Evolutionary conservation across 768 basidiomycete genomes (phyloP).

Genomic region (Mycena capillaripes): DNA sequence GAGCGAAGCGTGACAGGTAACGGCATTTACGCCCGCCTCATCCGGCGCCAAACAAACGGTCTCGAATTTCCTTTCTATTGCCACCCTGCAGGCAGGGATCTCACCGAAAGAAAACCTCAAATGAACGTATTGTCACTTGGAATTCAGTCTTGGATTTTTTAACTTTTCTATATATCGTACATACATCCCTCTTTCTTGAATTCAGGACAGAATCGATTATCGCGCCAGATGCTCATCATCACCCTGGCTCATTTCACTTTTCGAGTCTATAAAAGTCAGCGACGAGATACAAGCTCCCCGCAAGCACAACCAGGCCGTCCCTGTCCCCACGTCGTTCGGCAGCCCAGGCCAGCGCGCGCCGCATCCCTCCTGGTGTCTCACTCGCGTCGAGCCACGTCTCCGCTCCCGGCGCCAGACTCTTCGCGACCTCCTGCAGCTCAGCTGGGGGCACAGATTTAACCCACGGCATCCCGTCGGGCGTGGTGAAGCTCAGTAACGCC

Average conservation of each 20-base stretch:
- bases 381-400: slow-evolving; percentile 60
- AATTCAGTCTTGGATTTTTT: too few species aligned
- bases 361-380: slow-evolving; percentile 45
- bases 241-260: slow-evolving; percentile 6
- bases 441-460: slow-evolving; percentile 72
- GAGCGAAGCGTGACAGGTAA: slow-evolving; percentile 10
- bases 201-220: too few species aligned
- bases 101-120: not conserved
- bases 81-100: too few species aligned
- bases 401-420: slow-evolving; percentile 56
- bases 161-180: too few species aligned
- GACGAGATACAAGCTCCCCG: slow-evolving; percentile 95
- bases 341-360: slow-evolving; percentile 60
- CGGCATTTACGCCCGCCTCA: not conserved
- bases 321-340: slow-evolving; percentile 57
- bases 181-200: too few species aligned
- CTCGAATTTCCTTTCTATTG: not conserved
- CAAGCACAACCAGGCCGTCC: slow-evolving; percentile 74
- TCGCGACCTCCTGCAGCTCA: slow-evolving; percentile 63
- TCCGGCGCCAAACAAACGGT: too few species aligned
- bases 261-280: slow-evolving; percentile 87
- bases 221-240: too few species aligned
- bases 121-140: not conserved
- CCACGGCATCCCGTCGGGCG: slow-evolving; percentile 97
- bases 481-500: slow-evolving; percentile 75